Conservation (phyloP, 306 rosid genomes). For the Prosopis cineraria region DNA sequence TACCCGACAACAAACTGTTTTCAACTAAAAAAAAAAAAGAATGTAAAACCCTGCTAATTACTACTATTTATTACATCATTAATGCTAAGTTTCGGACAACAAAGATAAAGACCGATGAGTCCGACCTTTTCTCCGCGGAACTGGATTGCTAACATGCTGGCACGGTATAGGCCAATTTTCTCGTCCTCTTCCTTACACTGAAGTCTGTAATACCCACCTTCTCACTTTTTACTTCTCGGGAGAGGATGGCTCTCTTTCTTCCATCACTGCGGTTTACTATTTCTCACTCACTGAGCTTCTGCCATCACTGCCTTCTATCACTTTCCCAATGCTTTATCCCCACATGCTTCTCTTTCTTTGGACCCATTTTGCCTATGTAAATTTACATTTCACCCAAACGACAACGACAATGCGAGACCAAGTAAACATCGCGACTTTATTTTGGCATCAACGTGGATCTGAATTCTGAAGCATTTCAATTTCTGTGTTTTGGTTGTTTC, state of each 20-base stretch:
- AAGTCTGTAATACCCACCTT: background rate
- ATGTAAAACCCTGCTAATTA: too few species aligned
- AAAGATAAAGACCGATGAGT: background rate
- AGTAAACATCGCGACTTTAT: constrained; percentile 3
- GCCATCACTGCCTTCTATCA: constrained; percentile 32
- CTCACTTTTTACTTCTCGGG: constrained; percentile 13
- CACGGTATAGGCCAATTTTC: constrained; percentile 35
- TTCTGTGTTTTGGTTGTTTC: constrained; percentile 32
- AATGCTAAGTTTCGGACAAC: background rate
- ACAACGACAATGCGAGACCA: constrained; percentile 1
- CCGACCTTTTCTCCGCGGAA: too few species aligned
- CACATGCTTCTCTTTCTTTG: constrained; percentile 4
- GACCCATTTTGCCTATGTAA: constrained; percentile 30
- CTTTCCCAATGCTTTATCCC: background rate
- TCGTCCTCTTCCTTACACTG: constrained; percentile 6
- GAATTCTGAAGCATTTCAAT: constrained; percentile 33
- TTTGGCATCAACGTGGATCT: constrained; percentile 38
- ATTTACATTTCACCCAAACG: background rate
- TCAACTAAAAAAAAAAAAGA: too few species aligned
- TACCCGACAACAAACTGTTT: too few species aligned
- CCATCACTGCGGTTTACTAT: constrained; percentile 32
- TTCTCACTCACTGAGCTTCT: constrained; percentile 42
- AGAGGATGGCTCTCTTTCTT: constrained; percentile 20
- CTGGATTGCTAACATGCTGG: constrained; percentile 37
- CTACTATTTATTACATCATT: too few species aligned